These are phyloP conservation scores for Eucalyptus paniculata DNA, from an alignment of 345 rosid genomes.

Conservation along the genomic window DNA sequence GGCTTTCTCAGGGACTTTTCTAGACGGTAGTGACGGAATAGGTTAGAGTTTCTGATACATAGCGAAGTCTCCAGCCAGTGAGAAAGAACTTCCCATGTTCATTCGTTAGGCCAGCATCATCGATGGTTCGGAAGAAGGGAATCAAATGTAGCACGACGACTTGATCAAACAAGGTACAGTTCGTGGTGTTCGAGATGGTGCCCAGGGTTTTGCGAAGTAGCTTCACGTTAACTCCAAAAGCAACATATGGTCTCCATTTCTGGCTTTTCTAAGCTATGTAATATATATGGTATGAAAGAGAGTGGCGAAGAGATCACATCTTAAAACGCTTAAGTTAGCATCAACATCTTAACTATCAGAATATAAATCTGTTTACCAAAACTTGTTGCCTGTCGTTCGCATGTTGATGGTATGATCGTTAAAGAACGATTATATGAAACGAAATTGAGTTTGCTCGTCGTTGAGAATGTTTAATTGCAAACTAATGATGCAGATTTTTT, in stretches of 20 bases:
- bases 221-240: background rate
- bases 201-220: background rate
- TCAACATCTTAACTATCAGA: background rate
- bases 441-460: background rate
- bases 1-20: background rate
- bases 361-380: background rate
- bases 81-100: background rate
- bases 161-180: background rate
- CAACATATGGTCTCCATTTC: background rate
- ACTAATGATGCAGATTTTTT: background rate
- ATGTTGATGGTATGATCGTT: background rate
- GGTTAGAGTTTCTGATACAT: background rate
- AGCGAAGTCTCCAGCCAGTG: background rate
- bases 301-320: background rate
- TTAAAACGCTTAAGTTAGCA: background rate
- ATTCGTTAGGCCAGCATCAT: background rate
- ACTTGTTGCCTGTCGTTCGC: background rate
- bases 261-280: background rate
- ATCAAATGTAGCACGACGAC: background rate
- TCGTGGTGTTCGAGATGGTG: background rate
- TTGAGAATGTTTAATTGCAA: background rate
- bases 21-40: background rate
- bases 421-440: background rate
- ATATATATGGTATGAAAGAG: background rate
- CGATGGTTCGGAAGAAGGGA: background rate